Evolutionary conservation across 106 monocot species (phyloP), one percentile per base, ranked within the genome.

Genomic region (Acanthochlamys bracteata): DNA sequence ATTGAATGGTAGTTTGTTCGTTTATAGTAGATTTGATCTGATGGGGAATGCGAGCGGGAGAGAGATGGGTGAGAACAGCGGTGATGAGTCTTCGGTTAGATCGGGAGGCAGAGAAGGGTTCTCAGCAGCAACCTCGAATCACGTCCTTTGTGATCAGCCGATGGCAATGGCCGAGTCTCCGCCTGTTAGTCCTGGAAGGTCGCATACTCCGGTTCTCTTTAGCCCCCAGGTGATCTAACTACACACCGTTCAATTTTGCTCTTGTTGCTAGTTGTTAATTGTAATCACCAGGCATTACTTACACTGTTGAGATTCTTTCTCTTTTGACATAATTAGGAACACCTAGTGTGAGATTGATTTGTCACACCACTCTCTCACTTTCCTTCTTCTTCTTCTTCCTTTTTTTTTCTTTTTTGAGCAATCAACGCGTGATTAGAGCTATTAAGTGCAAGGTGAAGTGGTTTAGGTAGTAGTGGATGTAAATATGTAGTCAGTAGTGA

Each of bases 21-120:
- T 26, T 26, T 59, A 25, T 10, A 56, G 59, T 59, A 33, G 27
- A 59, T 25, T 13, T 23, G 25, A 39, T 25, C 11, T 10, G 55
- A 80, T 80, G 80, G 80, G 80, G 59, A 86, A 86, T 70, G 78
- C 64, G 53, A 76, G 70, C 61, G 79, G 70, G 51, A 78, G 71
- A 78, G 81, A 75, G 24, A 22, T 59, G 16, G 78, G 72, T 56
- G 78, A 75, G 54, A 75, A 73, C 40, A 78, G 53, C 45, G 69
- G 59, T 40, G 76, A 65, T 16, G 75, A 77, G 22, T 54, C 66
- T 11, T 63, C 73, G 41, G 73, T 22, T 65, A 63, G 70, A 78
- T 79, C 86, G 53, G 70, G 60, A 73, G 64, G 55, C 42, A 26
- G 46, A 49, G 55, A 42, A 16, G 65, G 60, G 58, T 53, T 24